Base-by-base conservation (phyloP, 2,329 filamentous ascomycete species). In the Cytospora piceicola region DNA sequence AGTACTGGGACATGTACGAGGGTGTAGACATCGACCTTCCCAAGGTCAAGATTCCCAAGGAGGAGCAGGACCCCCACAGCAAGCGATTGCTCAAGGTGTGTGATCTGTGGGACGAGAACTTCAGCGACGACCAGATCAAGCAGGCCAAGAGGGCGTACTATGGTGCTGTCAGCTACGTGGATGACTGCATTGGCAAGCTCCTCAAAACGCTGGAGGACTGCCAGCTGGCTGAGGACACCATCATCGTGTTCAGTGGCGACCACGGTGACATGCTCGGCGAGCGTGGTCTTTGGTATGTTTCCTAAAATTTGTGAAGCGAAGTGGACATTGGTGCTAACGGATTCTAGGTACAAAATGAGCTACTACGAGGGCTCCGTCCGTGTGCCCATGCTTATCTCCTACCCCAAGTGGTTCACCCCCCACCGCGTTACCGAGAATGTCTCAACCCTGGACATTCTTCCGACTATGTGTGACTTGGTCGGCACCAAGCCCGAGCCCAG, bases 221-320 rank as follows among this genome's bases (percentile, higher is more conserved):
- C 74, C 86, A 89, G 8, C 82, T 97, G 54, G 89, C 89, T 67
- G 88, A 96, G 39, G 88, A 97, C 78, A 97, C 94, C 15, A 93
- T 97, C 72, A 83, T 97, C 72, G 88, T 97, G 70, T 97, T 97
- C 79, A 94, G 90, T 66, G 93, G 94, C 54, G 94, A 97, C 75
- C 94, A 97, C 74, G 94, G 94, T 64, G 94, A 97, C 77, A 97
- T 97, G 94, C 86, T 97, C 9, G 94, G 94, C 66, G 94, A 97
- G 81, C 89, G 93, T 61, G 91, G 91, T 7, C 81, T 97, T 56
- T 97, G 94, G 94, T 87, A 75, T 71, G 75, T 57, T 22, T 4
- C 15, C 9, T 22, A 17, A 1, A 4, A n/a, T n/a, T 27, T 15
- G 9, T 7, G 17, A 2, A 29, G 29, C 12, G 12, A 27, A n/a